phyloP scores from a whole-genome alignment of 306 rosid genomes.

The Medicago truncatula region MtrunA17r5.0-ANR NC_053042.1:36492001-36492500 shows the following conservation, averaged over 20 bases:
- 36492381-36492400: not conserved
- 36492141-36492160: conserved; percentile 32
- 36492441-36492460: conserved; percentile 37
- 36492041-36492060: conserved; percentile 85
- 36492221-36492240: conserved; percentile 72
- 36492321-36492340: not conserved
- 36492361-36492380: conserved; percentile 28
- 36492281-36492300: conserved; percentile 2
- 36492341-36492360: not conserved
- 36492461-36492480: conserved; percentile 67
- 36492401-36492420: conserved; percentile 43
- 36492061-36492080: conserved; percentile 75
- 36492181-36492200: conserved; percentile 79
- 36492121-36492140: conserved; percentile 30
- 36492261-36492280: conserved; percentile 36
- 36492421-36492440: conserved; percentile 36
- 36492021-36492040: conserved; percentile 75
- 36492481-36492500: too few species aligned
- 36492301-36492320: conserved; percentile 29
- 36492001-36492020: conserved; percentile 69
- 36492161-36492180: conserved; percentile 76
- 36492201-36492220: conserved; percentile 70
- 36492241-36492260: conserved; percentile 63
- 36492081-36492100: conserved; percentile 60
- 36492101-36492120: conserved; percentile 60